Base-by-base conservation (phyloP, 331 rosid species). In the Stylosanthes scabra region DNA sequence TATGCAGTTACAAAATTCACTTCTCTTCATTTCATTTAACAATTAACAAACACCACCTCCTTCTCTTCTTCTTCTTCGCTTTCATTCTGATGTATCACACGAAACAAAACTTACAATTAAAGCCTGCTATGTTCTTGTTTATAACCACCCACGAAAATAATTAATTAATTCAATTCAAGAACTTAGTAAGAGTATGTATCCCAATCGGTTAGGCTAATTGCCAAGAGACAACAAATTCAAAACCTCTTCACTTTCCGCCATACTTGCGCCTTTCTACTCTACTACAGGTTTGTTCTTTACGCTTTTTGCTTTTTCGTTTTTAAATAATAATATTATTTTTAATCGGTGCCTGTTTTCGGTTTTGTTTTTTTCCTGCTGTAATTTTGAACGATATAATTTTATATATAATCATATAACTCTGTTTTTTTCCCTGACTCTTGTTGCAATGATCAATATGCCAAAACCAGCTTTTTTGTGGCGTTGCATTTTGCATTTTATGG, bases 401-500 rank as follows among this genome's bases (percentile, higher is more conserved):
- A 31, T 31, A 31, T 31, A 31, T 31, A 31, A 31, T 31, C 37
- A 31, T 31, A 4, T 12, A 5, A 15, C 57, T 51, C 57, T 51
- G 57, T 51, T 51, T 51, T 57, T 51, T 51, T 25, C 7, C 25
- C 40, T 25, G 2, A 3, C 3, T 25, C 61, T 31, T 29, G 9
- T 41, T 63, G 10, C 4, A 58, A 54, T 54, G 59, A 54, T 25
- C 59, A 15, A 15, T 3, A 58, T 11, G 10, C 34, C 14, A 34
- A 46, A 59, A 11, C 13, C 9, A 47, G 8, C 20, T 42, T 12
- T 47, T 44, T 25, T 25, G 29, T 61, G 51, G 58, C 46, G 47
- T 72, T 72, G 69, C 62, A 46, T 49, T 59, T 15, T 39, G 28
- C 68, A 20, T 20, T 20, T 14, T 49, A 51, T 15, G 61, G 7